Base-by-base conservation (phyloP, 2,329 filamentous ascomycete genomes). In the Metarhizium anisopliae region DNA sequence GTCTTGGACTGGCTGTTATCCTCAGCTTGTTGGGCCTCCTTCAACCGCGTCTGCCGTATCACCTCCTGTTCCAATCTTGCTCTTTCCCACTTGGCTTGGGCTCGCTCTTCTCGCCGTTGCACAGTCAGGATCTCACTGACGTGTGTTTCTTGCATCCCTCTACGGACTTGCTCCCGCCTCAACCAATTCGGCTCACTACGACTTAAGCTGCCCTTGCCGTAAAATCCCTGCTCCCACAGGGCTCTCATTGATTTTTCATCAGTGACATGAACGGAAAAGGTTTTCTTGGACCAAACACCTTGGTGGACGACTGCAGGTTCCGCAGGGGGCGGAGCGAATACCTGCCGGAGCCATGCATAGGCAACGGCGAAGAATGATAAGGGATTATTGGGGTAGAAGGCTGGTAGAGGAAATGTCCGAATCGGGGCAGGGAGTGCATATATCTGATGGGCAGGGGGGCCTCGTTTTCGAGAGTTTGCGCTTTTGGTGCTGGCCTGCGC, bases 211-310 rank as follows among this genome's bases (percentile, higher is more conserved):
- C 94, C 94, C 71, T 96, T 96, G 51, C 95, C 95, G 71, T 93
- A 99, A 72, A 99, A 99, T 5, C 94, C 94, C 74, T 95, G 90
- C 71, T 96, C 89, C 94, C 95, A 99, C 29, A 99, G 72, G 1
- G 86, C 90, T 55, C 87, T 80, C 59, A 95, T 86, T 3, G 90
- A 86, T 55, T 79, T 77, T 30, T 84, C 77, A 68, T 96, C 87
- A 18, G 84, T 90, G 56, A 99, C 79, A 67, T 96, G 90, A 16
- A 99, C 81, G 0, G 91, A 94, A 35, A 86, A 83, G 3, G 90
- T 95, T 56, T 86, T 82, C 2, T 82, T 72, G n/a, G 90, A 93
- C 78, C 93, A 96, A 61, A 87, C 81, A 52, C 87, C 93, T 51
- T 81, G 75, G 67, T 94, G 87, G 47, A 84, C 73, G 42, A 81